phyloP scores from a whole-genome alignment of 1,284 basidiomycete genomes.

The Boletus sp. region DNA sequence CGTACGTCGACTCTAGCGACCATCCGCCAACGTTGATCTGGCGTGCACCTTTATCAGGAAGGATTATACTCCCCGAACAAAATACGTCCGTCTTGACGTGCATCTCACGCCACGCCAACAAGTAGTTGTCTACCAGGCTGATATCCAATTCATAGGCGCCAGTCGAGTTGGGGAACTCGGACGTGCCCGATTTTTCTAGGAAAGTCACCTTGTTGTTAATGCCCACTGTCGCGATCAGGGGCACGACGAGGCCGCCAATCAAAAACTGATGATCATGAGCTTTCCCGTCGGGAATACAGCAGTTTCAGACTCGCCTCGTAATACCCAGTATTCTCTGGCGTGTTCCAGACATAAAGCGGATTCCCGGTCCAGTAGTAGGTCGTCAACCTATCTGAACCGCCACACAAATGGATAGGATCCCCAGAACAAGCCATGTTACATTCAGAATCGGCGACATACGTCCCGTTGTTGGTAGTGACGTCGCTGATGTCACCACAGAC shows the following conservation, averaged over 20 bases:
- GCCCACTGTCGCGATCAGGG: conserved; percentile 68
- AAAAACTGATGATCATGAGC: conserved; percentile 45
- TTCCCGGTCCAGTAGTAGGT: conserved; percentile 61
- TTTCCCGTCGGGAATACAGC: background rate
- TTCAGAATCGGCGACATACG: conserved; percentile 44
- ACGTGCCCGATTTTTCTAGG: conserved; percentile 60
- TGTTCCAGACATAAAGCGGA: conserved; percentile 56
- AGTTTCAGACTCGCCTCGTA: conserved; percentile 52
- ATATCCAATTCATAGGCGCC: conserved; percentile 75
- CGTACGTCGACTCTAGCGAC: conserved; percentile 60
- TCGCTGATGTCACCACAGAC: conserved; percentile 66
- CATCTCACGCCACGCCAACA: conserved; percentile 65
- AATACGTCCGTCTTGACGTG: conserved; percentile 72
- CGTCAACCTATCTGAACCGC: conserved; percentile 45
- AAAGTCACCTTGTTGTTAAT: conserved; percentile 76
- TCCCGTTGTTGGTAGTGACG: conserved; percentile 41
- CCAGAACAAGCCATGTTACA: conserved; percentile 63
- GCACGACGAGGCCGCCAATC: conserved; percentile 59
- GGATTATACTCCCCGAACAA: conserved; percentile 66
- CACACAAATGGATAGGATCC: conserved; percentile 63
- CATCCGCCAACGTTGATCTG: conserved; percentile 70
- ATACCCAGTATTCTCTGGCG: conserved; percentile 55
- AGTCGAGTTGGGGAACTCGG: conserved; percentile 58
- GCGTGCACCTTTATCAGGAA: conserved; percentile 67
- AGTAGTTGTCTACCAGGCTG: conserved; percentile 50